A percentile compares a stretch with the other conserved stretches of the same genome.
Evolutionary conservation across 148 eudicot genomes (phyloP).

Genomic region (Fagopyrum tataricum): DNA sequence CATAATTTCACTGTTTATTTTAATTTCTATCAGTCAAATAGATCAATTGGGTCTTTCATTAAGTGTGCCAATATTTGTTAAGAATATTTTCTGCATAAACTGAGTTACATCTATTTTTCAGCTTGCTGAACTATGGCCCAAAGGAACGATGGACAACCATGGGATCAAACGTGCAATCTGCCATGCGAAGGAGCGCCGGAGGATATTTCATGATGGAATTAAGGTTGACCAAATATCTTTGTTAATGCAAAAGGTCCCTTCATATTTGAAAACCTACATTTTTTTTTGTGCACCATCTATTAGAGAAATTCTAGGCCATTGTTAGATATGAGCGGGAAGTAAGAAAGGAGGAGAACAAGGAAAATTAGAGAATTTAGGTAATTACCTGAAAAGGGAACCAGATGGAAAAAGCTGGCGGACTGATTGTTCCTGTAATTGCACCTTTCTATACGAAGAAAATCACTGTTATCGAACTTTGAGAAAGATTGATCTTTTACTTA

Average conservation of each 20-base stretch:
- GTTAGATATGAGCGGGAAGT: not conserved
- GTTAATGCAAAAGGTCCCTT: not conserved
- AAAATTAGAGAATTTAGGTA: not conserved
- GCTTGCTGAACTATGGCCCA: constrained; percentile 96
- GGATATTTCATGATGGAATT: constrained; percentile 29
- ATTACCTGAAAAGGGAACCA: not conserved
- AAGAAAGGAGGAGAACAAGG: not conserved
- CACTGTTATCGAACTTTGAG: not conserved
- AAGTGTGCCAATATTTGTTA: not conserved
- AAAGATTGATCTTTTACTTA: not conserved
- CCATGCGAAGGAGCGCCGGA: constrained; percentile 83
- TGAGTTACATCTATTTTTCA: constrained; percentile 28
- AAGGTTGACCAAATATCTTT: constrained; percentile 44
- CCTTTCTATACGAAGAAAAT: not conserved
- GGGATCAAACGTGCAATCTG: constrained; percentile 94
- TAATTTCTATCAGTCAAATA: not conserved
- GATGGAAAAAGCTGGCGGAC: not conserved
- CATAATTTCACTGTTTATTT: not conserved
- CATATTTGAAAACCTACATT: not conserved
- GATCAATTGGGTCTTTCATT: not conserved
- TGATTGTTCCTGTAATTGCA: not conserved
- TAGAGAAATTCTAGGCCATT: not conserved
- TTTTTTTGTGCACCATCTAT: not conserved
- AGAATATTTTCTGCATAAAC: not conserved
- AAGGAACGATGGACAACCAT: constrained; percentile 84